phyloP scores from a whole-genome alignment of 192 early-diverging fungal genomes.

The Coemansia sp. region DNA sequence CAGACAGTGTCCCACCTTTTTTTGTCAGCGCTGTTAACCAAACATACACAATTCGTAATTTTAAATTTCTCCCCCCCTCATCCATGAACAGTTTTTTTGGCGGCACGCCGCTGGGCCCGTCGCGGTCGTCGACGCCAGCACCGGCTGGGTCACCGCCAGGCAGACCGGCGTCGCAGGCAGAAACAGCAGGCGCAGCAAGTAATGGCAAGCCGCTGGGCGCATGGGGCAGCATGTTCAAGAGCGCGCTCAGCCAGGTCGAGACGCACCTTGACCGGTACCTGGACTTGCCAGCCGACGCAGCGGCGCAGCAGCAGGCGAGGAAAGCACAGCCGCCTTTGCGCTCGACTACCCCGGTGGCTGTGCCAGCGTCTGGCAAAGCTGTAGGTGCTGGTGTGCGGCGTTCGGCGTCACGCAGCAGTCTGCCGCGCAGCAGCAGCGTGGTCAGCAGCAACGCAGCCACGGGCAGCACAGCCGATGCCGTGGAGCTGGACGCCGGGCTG shows the following conservation, averaged over 20 bases:
- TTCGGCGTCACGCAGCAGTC: not conserved
- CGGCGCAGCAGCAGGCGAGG: not conserved
- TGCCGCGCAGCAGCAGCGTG: not conserved
- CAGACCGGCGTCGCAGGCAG: not conserved
- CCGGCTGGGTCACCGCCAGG: not conserved
- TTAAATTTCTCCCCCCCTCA: not conserved
- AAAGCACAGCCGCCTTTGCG: not conserved
- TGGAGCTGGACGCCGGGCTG: conserved; percentile 39
- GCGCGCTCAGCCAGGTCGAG: conserved; percentile 71
- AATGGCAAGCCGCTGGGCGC: conserved; percentile 10
- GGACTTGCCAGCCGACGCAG: conserved; percentile 54
- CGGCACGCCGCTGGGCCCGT: conserved; percentile 19
- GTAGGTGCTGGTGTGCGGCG: not conserved
- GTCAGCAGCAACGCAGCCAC: conserved; percentile 2
- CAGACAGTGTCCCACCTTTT: too few relatives aligned
- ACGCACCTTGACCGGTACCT: conserved; percentile 71
- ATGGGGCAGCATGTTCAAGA: conserved; percentile 71
- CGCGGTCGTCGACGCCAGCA: conserved; percentile 9
- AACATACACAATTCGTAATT: too few relatives aligned
- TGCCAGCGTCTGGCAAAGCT: not conserved
- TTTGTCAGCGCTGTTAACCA: too few relatives aligned
- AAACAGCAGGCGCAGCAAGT: not conserved
- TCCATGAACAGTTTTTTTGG: conserved; percentile 42
- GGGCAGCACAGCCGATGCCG: conserved; percentile 14
- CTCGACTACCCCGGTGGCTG: not conserved